Conservation (phyloP, 1,139 yeast genomes). For the Yamadazyma diddensiae region DNA sequence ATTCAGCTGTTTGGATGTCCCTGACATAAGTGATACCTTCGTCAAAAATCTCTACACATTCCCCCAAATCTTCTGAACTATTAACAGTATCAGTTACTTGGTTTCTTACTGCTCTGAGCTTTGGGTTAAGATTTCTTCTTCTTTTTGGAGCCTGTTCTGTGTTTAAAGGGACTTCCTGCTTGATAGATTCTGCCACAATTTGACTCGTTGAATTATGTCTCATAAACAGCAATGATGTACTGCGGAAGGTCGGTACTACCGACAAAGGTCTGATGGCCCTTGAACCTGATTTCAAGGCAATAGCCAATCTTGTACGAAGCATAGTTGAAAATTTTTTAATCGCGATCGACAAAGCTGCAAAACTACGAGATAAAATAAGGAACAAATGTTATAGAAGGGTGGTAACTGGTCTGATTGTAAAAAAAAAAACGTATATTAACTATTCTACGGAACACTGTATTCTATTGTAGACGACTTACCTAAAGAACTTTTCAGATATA, state of each 20-base stretch:
- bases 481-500: slow-evolving; percentile 31
- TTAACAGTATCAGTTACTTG: slow-evolving; percentile 30
- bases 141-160: background rate
- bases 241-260: slow-evolving; percentile 14
- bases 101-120: slow-evolving; percentile 33
- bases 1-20: slow-evolving; percentile 35
- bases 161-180: too few species aligned
- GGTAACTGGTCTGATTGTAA: too few species aligned
- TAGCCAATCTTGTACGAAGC: slow-evolving; percentile 1
- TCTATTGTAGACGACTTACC: slow-evolving; percentile 12
- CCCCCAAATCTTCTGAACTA: slow-evolving; percentile 21
- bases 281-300: slow-evolving; percentile 1
- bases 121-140: slow-evolving; percentile 14
- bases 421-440: too few species aligned
- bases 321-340: slow-evolving; percentile 1
- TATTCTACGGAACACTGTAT: too few species aligned
- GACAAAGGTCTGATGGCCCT: background rate
- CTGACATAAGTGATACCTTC: slow-evolving; percentile 42
- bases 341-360: slow-evolving; percentile 3
- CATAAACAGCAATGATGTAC: slow-evolving; percentile 4
- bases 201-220: slow-evolving; percentile 2
- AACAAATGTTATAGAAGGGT: too few species aligned
- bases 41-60: slow-evolving; percentile 37
- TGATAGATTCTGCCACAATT: background rate
- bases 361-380: too few species aligned